phyloP scores from a whole-genome alignment of 2,329 filamentous ascomycete genomes.

The Didymella arachidicola region DNA sequence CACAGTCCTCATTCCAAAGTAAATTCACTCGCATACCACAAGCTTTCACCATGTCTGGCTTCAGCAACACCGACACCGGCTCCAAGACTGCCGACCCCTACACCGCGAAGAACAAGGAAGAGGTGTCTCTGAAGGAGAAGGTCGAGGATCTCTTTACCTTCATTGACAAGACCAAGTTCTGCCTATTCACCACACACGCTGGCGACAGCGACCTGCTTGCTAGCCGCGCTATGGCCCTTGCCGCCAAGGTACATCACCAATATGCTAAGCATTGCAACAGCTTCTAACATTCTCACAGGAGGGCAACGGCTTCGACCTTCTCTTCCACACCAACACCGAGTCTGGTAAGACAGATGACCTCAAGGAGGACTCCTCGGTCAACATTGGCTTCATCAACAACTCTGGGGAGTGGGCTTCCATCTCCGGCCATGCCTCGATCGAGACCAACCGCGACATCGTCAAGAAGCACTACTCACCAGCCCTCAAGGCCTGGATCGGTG shows the following conservation, averaged over 20 bases:
- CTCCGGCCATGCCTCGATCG: conserved; percentile 73
- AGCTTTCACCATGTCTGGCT: conserved; percentile 43
- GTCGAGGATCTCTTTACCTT: conserved; percentile 76
- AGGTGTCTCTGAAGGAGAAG: conserved; percentile 75
- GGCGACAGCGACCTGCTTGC: conserved; percentile 70
- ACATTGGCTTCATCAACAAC: conserved; percentile 79
- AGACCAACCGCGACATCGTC: conserved; percentile 73
- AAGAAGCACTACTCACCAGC: conserved; percentile 73
- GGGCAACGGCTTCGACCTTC: conserved; percentile 76
- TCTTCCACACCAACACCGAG: conserved; percentile 93
- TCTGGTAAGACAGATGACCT: conserved; percentile 88
- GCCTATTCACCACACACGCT: conserved; percentile 85
- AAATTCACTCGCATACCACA: conserved; percentile 19
- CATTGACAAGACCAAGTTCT: conserved; percentile 77
- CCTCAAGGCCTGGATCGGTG: conserved; percentile 86
- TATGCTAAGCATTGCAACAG: background rate
- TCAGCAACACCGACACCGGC: conserved; percentile 52
- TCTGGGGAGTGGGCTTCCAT: conserved; percentile 87
- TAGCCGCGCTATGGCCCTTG: conserved; percentile 86
- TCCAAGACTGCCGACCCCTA: conserved; percentile 73
- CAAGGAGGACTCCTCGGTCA: conserved; percentile 73
- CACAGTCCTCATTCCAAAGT: conserved; percentile 26
- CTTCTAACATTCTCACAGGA: conserved; percentile 62
- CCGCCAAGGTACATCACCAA: conserved; percentile 68
- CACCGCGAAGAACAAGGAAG: conserved; percentile 77